A percentile compares a stretch with the other conserved stretches of the same genome.
These are phyloP conservation scores for Tilletia caries DNA, from an alignment of 1,284 basidiomycete species.

Conservation along the genomic window DNA sequence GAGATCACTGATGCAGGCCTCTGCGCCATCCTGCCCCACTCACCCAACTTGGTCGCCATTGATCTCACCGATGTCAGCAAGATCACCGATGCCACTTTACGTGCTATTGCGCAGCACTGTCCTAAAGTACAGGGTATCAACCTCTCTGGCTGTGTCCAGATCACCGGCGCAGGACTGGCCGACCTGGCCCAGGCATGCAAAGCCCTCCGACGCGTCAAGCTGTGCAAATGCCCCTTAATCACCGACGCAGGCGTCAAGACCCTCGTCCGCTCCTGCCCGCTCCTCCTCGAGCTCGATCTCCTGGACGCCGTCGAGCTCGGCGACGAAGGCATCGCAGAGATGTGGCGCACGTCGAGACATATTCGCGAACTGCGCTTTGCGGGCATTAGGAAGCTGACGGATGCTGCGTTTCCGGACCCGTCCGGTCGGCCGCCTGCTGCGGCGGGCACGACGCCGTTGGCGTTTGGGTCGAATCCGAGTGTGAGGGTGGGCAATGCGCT, in stretches of 20 bases:
- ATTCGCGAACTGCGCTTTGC: conserved; percentile 89
- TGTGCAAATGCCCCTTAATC: conserved; percentile 40
- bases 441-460: not conserved
- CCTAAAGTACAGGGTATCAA: conserved; percentile 87
- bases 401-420: conserved; percentile 75
- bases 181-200: conserved; percentile 74
- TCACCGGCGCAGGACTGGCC: conserved; percentile 78
- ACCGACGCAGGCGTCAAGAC: conserved; percentile 39
- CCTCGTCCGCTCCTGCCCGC: conserved; percentile 63
- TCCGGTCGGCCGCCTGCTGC: conserved; percentile 8
- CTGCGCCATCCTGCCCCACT: conserved; percentile 66
- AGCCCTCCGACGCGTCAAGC: conserved; percentile 64
- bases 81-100: conserved; percentile 42
- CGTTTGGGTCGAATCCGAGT: conserved; percentile 2
- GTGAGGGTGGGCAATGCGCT: not conserved
- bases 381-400: conserved; percentile 74
- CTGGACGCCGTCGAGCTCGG: conserved; percentile 70
- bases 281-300: conserved; percentile 90
- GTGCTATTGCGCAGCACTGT: conserved; percentile 58
- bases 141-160: conserved; percentile 72
- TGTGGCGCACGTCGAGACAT: conserved; percentile 75
- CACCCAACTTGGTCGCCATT: conserved; percentile 77
- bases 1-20: conserved; percentile 70
- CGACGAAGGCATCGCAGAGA: conserved; percentile 72
- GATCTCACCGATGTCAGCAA: conserved; percentile 67